Evolutionary conservation across 805 yeast species (phyloP), one percentile per base, ranked within the genome.

Genomic region (Teunomyces aglyptinius): DNA sequence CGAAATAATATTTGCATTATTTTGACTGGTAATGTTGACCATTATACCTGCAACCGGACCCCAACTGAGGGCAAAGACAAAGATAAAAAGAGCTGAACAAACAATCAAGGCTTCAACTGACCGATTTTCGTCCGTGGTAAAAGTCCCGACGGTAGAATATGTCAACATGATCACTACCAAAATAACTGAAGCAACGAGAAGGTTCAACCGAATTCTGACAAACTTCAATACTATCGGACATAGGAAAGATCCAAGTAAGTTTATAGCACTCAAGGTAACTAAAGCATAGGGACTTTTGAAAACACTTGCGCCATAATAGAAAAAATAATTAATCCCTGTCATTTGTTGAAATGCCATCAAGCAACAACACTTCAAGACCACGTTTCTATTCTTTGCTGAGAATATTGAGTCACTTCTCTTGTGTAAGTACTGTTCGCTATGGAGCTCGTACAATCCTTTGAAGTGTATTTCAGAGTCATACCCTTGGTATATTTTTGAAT

Each of bases 311-410:
- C 67, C 65, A 38, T 55, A 68, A 49, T 66, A 67, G 33, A 68
- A 65, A 39, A 64, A 64, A 41, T 61, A 66, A 40, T 63, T 63
- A 18, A 64, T 65, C 2, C 71, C 71, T 2, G 70, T 60, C 29
- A 65, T 53, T 45, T 67, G 73, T 53, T 65, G 71, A 41, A 64
- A 58, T n/a, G 56, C 49, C 67, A 63, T 60, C 15, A 67, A 41
- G 3, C 45, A 16, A 20, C 64, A 57, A 49, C 69, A 60, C 22
- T 45, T 45, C 1, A 48, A 15, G 28, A 44, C 24, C 5, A 11
- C 18, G 15, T 40, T 34, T 15, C 35, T 27, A 12, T 27, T 19
- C 16, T 38, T 27, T 15, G 42, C 29, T n/a, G 39, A 36, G 10
- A 36, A 22, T 12, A 38, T 13, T 6, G 42, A 15, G 7, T 15